Base-by-base conservation (phyloP, 2,329 filamentous ascomycete genomes). In the Diaporthe sp. region DNA sequence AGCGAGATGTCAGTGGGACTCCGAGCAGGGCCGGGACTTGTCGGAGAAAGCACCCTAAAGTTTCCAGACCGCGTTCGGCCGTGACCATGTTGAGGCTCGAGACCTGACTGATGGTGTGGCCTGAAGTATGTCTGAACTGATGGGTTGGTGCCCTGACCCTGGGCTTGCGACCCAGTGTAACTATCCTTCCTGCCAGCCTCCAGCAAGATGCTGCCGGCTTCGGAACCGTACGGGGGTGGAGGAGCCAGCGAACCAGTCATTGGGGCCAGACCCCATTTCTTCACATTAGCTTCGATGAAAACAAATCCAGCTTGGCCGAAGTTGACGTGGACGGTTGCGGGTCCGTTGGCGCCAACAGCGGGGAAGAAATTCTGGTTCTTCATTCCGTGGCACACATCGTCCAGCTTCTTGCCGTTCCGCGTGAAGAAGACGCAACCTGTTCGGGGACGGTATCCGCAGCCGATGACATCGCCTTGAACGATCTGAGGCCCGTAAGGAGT, bases 211-310 rank as follows among this genome's bases (percentile, higher is more conserved):
- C 96, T 98, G 80, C 97, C 97, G 85, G 98, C 95, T 85, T 98
- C 97, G 77, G 95, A 98, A 65, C 97, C 97, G 82, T 99, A 99
- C 1, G 97, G 97, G 70, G 97, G 97, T 58, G 97, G 97, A 22
- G 97, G 97, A 39, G 97, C 97, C 76, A 99, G 89, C 81, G 95
- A 98, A 76, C 97, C 97, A 1, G 95, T 98, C 90, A 97, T 97
- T 7, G 97, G 97, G 65, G 97, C 97, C 73, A 99, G 88, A 2
- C 97, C 97, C 97, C 97, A 99, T 88, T 98, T 99, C 91, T 99
- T 99, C 76, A 99, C 97, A 81, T 99, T 99, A 77, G 96, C 97
- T 85, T 99, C 97, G 80, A 99, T 98, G 82, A 98, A 99, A 67
- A 99, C 97, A 82, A 98, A 99, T 46, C 97, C 97, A 82, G 97